Evolutionary conservation across 768 basidiomycete species (phyloP).

Genomic region (Mycena floridula): DNA sequence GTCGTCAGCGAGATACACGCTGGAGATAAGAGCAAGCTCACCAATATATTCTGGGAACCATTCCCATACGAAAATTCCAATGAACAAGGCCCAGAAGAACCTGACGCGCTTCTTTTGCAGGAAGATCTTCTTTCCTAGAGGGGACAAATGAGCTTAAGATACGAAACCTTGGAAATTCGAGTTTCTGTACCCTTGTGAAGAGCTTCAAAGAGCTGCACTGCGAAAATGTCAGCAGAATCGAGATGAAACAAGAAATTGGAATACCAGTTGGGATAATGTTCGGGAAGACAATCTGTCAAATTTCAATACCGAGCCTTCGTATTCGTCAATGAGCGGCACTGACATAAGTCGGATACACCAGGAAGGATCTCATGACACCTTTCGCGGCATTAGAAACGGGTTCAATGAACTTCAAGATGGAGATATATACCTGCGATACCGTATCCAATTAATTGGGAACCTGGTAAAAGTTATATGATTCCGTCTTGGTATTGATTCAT

Average conservation of each 20-base stretch:
- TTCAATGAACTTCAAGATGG: constrained; percentile 7
- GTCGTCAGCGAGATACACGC: not conserved
- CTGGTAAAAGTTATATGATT: no score
- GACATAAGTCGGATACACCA: constrained; percentile 44
- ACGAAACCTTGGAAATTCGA: no score
- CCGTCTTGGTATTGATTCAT: no score
- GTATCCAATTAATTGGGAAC: constrained; percentile 22
- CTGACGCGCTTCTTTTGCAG: constrained; percentile 32
- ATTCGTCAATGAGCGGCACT: no score
- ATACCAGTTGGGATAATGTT: constrained; percentile 30
- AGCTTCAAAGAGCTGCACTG: constrained; percentile 37
- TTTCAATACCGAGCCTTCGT: no score
- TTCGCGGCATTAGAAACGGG: constrained; percentile 3
- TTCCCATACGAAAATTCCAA: constrained; percentile 37
- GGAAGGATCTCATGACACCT: constrained; percentile 32
- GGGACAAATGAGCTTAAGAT: no score
- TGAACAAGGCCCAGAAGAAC: constrained; percentile 44
- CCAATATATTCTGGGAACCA: constrained; percentile 25
- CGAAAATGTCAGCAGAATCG: no score
- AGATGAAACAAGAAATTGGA: no score
- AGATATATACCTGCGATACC: constrained; percentile 16
- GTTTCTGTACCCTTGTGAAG: no score
- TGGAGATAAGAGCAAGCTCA: constrained; percentile 15
- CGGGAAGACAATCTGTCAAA: constrained; percentile 38
- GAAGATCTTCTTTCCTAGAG: constrained; percentile 32